These are phyloP conservation scores for Rosa chinensis DNA, from an alignment of 306 rosid genomes.

Conservation along the genomic window DNA sequence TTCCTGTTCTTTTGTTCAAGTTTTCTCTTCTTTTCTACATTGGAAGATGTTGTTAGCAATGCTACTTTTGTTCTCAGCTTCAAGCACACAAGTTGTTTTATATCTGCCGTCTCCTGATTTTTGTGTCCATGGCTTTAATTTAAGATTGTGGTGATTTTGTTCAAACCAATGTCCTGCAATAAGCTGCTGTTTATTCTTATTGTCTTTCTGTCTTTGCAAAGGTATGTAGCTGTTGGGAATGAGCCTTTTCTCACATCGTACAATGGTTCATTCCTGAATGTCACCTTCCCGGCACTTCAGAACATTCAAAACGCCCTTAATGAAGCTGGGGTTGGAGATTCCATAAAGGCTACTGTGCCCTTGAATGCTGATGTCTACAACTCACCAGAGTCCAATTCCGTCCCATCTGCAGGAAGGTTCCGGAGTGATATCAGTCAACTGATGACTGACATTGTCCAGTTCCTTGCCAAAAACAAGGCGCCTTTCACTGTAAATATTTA, in stretches of 20 bases:
- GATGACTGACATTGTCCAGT: conserved; percentile 82
- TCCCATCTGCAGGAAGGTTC: conserved; percentile 88
- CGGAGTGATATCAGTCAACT: conserved; percentile 65
- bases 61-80: not conserved
- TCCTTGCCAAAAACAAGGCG: conserved; percentile 63
- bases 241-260: conserved; percentile 92
- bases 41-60: not conserved
- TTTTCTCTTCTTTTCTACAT: not conserved
- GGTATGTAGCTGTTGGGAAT: conserved; percentile 97
- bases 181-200: not conserved
- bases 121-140: conserved; percentile 3
- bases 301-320: conserved; percentile 94
- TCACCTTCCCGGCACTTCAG: conserved; percentile 85
- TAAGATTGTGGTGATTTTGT: not conserved
- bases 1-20: not conserved
- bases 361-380: conserved; percentile 88
- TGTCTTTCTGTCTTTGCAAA: conserved; percentile 29
- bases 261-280: conserved; percentile 79
- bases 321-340: conserved; percentile 73
- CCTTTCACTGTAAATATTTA: conserved; percentile 93
- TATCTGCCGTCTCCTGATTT: not conserved
- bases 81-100: not conserved
- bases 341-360: conserved; percentile 88
- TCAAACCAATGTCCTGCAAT: not conserved
- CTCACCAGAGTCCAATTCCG: conserved; percentile 55